Percentiles rank a stretch among this genome's conserved stretches.
These are phyloP conservation scores for Euphorbia peplus DNA, from an alignment of 345 rosid species.

Conservation along the genomic window DNA sequence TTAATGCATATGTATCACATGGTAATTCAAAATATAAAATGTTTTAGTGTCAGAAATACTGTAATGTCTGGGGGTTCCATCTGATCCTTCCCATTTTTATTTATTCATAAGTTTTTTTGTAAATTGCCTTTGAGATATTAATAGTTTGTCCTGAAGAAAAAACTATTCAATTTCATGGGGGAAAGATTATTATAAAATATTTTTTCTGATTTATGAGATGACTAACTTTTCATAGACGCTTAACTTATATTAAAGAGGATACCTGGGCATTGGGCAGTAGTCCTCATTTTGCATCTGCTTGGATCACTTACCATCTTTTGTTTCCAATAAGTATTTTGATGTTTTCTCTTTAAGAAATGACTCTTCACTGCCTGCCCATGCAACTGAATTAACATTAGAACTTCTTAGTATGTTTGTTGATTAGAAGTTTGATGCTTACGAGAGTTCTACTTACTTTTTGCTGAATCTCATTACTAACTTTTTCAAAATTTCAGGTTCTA, in stretches of 20 bases:
- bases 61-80: background rate
- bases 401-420: background rate
- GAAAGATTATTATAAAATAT: background rate
- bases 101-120: background rate
- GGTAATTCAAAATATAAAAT: background rate
- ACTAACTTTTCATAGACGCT: background rate
- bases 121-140: background rate
- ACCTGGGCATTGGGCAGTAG: background rate
- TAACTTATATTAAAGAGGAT: background rate
- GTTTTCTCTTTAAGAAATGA: background rate
- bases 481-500: slow-evolving; percentile 48
- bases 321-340: background rate
- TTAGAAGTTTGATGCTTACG: background rate
- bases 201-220: background rate
- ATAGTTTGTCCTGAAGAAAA: background rate
- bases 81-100: background rate
- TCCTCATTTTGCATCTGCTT: background rate
- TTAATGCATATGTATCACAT: background rate
- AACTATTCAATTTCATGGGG: background rate
- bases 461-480: slow-evolving; percentile 8
- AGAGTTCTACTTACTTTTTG: background rate
- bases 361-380: background rate
- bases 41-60: background rate
- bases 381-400: background rate
- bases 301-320: background rate